Evolutionary conservation across 306 rosid species (phyloP).

Genomic region (Astragalus membranaceus): DNA sequence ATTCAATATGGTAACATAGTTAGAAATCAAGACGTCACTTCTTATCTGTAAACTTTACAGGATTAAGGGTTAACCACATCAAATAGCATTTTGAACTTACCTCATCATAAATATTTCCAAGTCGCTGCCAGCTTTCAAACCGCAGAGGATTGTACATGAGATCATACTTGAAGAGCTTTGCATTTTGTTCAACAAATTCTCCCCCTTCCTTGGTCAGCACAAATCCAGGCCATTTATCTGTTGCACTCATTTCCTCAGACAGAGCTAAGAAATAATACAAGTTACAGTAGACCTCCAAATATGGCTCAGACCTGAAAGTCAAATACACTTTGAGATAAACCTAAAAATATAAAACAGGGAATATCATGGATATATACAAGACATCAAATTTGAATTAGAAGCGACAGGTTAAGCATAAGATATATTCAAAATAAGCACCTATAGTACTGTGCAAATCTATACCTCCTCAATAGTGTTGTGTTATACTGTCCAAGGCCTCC

Average conservation of each 20-base stretch:
- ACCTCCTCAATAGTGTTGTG: conserved; percentile 63
- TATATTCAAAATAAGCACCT: background rate
- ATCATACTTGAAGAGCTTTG: conserved; percentile 87
- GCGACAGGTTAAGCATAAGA: background rate
- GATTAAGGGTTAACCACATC: conserved; percentile 1
- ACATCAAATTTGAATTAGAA: conserved; percentile 8
- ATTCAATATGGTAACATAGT: conserved; percentile 1
- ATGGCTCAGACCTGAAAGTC: conserved; percentile 80
- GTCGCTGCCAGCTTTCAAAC: conserved; percentile 95
- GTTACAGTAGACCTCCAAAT: conserved; percentile 83
- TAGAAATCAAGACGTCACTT: conserved; percentile 6
- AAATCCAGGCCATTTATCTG: conserved; percentile 98
- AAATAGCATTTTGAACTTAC: conserved; percentile 29
- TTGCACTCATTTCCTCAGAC: conserved; percentile 95
- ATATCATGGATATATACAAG: conserved; percentile 1
- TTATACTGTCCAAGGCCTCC: conserved; percentile 69
- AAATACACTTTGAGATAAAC: conserved; percentile 23
- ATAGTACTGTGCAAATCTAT: conserved; percentile 5
- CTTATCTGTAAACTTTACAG: conserved; percentile 8
- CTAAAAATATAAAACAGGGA: conserved; percentile 19
- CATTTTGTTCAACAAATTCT: conserved; percentile 88
- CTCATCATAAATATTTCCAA: conserved; percentile 93
- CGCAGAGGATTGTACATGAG: conserved; percentile 77
- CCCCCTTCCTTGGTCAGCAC: conserved; percentile 97
- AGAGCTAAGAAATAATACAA: conserved; percentile 87